Evolutionary conservation across 345 rosid genomes (phyloP).

Genomic region (rapeseed (Brassica napus)): Da-Ae NC_063452.1:3084501-3085000

Average conservation of each 20-base stretch:
- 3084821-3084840: slow-evolving; percentile 48
- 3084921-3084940: slow-evolving; percentile 60
- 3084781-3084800: slow-evolving; percentile 75
- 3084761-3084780: slow-evolving; percentile 77
- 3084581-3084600: slow-evolving; percentile 85
- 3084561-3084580: slow-evolving; percentile 78
- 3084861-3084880: slow-evolving; percentile 78
- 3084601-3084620: slow-evolving; percentile 62
- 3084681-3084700: background rate
- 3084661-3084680: background rate
- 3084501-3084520: background rate
- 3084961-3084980: no score
- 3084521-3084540: background rate
- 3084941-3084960: background rate
- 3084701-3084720: background rate
- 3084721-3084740: slow-evolving; percentile 46
- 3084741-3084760: slow-evolving; percentile 63
- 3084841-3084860: slow-evolving; percentile 68
- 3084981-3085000: no score
- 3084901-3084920: slow-evolving; percentile 79
- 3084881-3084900: slow-evolving; percentile 90
- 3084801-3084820: slow-evolving; percentile 51
- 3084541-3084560: slow-evolving; percentile 94
- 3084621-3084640: slow-evolving; percentile 51
- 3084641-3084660: slow-evolving; percentile 46